Conservation (phyloP, 2,329 filamentous ascomycete species). For the Monosporascus sp. region DNA sequence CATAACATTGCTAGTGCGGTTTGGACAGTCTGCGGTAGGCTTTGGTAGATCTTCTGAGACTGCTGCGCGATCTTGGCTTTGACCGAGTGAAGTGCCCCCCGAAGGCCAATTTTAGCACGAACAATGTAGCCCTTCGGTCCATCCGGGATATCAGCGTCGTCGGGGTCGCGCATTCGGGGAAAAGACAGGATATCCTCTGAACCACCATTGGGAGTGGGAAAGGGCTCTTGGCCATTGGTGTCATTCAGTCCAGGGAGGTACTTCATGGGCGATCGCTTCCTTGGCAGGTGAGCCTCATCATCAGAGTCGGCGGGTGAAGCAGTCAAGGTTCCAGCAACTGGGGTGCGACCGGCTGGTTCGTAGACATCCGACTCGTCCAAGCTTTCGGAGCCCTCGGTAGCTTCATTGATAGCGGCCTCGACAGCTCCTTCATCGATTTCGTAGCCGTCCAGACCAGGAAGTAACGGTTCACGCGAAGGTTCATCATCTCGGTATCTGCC, state of each 20-base stretch:
- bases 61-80: conserved; percentile 14
- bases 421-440: conserved; percentile 24
- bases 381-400: conserved; percentile 20
- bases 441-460: conserved; percentile 38
- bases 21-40: conserved; percentile 39
- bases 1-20: conserved; percentile 23
- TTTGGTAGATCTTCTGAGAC: conserved; percentile 23
- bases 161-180: conserved; percentile 44
- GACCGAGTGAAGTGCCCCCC: conserved; percentile 18
- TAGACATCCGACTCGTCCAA: conserved; percentile 43
- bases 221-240: conserved; percentile 11
- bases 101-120: conserved; percentile 29
- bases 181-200: conserved; percentile 58
- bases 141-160: conserved; percentile 34
- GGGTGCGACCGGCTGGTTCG: conserved; percentile 51
- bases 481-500: conserved; percentile 55
- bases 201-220: conserved; percentile 32
- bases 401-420: neutral
- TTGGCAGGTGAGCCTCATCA: conserved; percentile 32
- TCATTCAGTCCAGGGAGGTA: conserved; percentile 16
- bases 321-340: conserved; percentile 43
- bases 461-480: conserved; percentile 35
- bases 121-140: conserved; percentile 37
- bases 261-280: conserved; percentile 27
- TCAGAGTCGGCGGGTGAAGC: conserved; percentile 45